Percentiles rank a stretch among this genome's conserved stretches.
These are phyloP conservation scores for Malus fusca DNA, from an alignment of 306 rosid species.

Conservation along the genomic window DNA sequence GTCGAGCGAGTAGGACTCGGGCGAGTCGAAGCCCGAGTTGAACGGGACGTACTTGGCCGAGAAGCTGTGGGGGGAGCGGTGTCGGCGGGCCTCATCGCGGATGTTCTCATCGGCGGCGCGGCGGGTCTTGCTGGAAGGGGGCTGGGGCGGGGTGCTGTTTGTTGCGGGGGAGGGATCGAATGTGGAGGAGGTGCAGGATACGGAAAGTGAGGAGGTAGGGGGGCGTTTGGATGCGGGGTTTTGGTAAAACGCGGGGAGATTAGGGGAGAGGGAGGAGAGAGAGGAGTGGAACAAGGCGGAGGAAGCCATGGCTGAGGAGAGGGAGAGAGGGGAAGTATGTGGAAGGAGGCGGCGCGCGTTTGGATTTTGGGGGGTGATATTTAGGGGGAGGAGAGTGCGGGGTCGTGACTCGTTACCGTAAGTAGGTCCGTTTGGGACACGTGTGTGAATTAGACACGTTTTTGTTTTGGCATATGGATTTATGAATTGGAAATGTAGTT, in stretches of 20 bases:
- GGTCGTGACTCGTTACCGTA: not conserved
- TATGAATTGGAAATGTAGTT: not conserved
- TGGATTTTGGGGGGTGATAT: not conserved
- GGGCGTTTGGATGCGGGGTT: constrained; percentile 10
- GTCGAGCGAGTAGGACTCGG: constrained; percentile 72
- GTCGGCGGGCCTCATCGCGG: constrained; percentile 69
- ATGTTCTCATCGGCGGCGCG: constrained; percentile 52
- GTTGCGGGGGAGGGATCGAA: constrained; percentile 16
- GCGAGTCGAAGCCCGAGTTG: constrained; percentile 33
- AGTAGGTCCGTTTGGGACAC: not conserved
- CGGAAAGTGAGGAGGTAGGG: not conserved
- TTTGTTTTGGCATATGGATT: not conserved
- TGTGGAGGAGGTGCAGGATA: constrained; percentile 35
- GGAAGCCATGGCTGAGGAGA: constrained; percentile 23
- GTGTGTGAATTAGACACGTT: not conserved
- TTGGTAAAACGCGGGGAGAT: constrained; percentile 1
- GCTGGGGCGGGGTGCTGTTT: constrained; percentile 11
- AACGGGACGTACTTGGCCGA: constrained; percentile 74
- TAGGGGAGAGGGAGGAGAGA: constrained; percentile 30
- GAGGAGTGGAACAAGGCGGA: constrained; percentile 40
- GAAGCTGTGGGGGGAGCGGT: constrained; percentile 29
- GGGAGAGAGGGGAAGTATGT: not conserved
- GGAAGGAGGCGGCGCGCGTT: constrained; percentile 14
- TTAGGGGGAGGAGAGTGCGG: not conserved
- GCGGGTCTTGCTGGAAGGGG: constrained; percentile 8